Percentiles rank a stretch among this genome's conserved stretches.
Evolutionary conservation across 371 early-diverging fungal species (phyloP).

Genomic region (Zychaea mexicana): DNA sequence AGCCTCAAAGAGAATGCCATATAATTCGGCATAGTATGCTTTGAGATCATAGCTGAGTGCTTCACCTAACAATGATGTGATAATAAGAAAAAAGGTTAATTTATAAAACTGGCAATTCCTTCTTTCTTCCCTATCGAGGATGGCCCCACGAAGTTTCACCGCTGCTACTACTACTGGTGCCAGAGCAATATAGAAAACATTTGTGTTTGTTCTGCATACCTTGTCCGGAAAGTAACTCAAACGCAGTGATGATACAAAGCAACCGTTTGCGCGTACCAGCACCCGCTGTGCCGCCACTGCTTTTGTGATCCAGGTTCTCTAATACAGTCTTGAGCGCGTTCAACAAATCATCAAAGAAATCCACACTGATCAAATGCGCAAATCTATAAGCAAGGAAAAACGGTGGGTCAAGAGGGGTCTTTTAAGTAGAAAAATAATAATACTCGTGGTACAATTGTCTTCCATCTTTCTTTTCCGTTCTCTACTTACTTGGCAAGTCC

Average conservation of each 20-base stretch:
- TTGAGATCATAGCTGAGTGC: conserved; percentile 82
- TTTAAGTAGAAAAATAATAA: background rate
- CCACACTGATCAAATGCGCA: conserved; percentile 92
- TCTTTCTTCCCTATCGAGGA: too few species aligned
- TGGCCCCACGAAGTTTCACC: too few species aligned
- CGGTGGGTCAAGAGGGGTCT: too few species aligned
- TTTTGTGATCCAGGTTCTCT: conserved; percentile 38
- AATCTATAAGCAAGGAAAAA: conserved; percentile 47
- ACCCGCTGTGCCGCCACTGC: conserved; percentile 37
- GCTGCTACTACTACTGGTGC: too few species aligned
- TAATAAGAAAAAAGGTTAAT: background rate
- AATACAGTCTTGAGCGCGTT: conserved; percentile 81
- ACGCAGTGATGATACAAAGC: conserved; percentile 86
- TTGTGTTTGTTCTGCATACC: conserved; percentile 24
- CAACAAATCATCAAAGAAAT: conserved; percentile 91
- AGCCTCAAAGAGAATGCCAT: conserved; percentile 73
- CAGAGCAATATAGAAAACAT: background rate
- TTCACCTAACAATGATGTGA: too few species aligned
- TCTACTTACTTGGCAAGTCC: conserved; percentile 84
- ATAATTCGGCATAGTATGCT: conserved; percentile 83
- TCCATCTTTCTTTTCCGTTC: too few species aligned
- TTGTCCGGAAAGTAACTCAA: conserved; percentile 85
- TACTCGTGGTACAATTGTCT: background rate
- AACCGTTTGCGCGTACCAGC: conserved; percentile 67
- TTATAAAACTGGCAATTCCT: too few species aligned